phyloP scores from a whole-genome alignment of 352 stramenopile species.

The Chrysophaeum taylorii region DNA sequence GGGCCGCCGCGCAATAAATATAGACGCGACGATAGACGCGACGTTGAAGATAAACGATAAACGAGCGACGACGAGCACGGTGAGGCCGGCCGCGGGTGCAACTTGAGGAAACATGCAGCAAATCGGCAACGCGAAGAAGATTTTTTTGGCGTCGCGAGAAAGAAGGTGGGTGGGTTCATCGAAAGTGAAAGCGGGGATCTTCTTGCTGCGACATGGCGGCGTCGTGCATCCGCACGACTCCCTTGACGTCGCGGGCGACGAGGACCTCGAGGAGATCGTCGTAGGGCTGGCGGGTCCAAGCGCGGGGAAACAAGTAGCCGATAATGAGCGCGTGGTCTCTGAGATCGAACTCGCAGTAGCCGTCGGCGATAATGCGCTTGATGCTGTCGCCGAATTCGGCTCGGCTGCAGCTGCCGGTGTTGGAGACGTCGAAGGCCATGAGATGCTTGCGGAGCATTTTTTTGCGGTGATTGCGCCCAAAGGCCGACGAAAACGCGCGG shows the following conservation, averaged over 20 bases:
- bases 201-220: not conserved
- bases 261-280: conserved; percentile 32
- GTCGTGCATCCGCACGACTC: conserved; percentile 9
- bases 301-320: conserved; percentile 31
- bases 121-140: too few species aligned
- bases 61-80: too few species aligned
- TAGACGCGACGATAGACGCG: too few species aligned
- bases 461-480: conserved; percentile 62
- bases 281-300: conserved; percentile 26
- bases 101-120: too few species aligned
- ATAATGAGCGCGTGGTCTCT: conserved; percentile 28
- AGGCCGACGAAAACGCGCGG: conserved; percentile 41
- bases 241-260: conserved; percentile 28
- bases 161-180: not conserved
- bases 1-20: too few species aligned
- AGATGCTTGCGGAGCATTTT: conserved; percentile 69
- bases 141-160: too few species aligned
- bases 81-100: too few species aligned
- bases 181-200: conserved; percentile 12
- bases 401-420: conserved; percentile 27
- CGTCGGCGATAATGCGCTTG: conserved; percentile 69
- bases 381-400: conserved; percentile 57
- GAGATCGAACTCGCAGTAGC: conserved; percentile 52
- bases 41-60: too few species aligned
- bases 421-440: conserved; percentile 35